Conservation (phyloP, 768 basidiomycete genomes). For the Dacryopinax spathularia region DNA sequence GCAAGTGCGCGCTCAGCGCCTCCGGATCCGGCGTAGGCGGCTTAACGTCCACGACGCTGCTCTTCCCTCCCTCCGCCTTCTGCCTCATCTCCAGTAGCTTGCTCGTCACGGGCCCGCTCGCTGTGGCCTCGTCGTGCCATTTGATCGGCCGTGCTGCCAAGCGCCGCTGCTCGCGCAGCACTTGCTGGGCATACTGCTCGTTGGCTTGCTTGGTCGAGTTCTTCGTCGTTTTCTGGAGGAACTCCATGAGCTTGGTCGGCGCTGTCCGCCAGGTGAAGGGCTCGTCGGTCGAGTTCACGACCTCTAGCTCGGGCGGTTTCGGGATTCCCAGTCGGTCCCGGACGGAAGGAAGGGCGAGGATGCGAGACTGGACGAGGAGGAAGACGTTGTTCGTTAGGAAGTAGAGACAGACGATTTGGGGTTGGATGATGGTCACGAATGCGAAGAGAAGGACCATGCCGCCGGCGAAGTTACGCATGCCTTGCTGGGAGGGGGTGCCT, state of each 20-base stretch:
- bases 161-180: not conserved
- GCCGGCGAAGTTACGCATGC: conserved; percentile 36
- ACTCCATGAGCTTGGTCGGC: not conserved
- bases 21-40: not conserved
- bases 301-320: conserved; percentile 7
- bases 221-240: not conserved
- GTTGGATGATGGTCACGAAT: not conserved
- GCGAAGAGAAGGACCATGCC: conserved; percentile 32
- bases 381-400: conserved; percentile 38
- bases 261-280: not conserved
- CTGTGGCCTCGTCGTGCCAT: not conserved
- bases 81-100: too few relatives aligned
- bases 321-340: conserved; percentile 24
- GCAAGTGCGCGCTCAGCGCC: not conserved
- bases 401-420: conserved; percentile 45
- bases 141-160: not conserved
- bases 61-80: not conserved
- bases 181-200: not conserved
- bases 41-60: not conserved
- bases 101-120: not conserved
- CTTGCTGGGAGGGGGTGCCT: not conserved
- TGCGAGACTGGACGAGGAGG: conserved; percentile 37
- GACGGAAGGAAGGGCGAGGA: conserved; percentile 33
- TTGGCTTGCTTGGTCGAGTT: not conserved
- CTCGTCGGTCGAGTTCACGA: not conserved